Evolutionary conservation across 352 stramenopile species (phyloP).

Genomic region (Pythium coloratum): DNA sequence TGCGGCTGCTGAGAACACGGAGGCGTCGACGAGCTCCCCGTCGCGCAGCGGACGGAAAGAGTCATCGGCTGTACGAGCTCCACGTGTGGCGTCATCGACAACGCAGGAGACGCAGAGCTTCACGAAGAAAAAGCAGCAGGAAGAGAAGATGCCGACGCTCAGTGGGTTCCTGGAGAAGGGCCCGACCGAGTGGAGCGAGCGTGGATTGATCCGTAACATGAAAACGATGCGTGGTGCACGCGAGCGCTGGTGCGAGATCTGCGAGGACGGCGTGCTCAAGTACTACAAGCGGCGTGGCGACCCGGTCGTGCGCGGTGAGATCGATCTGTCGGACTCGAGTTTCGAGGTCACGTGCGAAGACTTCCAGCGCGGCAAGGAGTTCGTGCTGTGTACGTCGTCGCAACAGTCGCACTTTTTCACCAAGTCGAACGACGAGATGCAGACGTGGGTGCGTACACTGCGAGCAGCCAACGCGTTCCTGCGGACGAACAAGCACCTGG

Average conservation of each 20-base stretch:
- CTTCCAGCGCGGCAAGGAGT: conserved; percentile 69
- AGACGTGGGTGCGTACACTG: conserved; percentile 79
- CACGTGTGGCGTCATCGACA: not conserved
- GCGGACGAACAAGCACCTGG: conserved; percentile 44
- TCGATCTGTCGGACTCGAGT: conserved; percentile 73
- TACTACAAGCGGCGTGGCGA: conserved; percentile 89
- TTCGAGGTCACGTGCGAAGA: conserved; percentile 86
- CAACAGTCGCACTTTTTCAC: conserved; percentile 89
- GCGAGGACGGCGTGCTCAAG: conserved; percentile 62
- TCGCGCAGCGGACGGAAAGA: conserved; percentile 24
- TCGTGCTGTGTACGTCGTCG: conserved; percentile 76
- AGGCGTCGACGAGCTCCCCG: not conserved
- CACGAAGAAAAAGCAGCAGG: conserved; percentile 27
- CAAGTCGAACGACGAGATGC: conserved; percentile 64
- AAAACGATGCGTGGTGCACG: conserved; percentile 84
- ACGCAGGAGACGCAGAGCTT: conserved; percentile 4
- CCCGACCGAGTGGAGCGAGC: conserved; percentile 82
- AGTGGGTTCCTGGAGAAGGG: conserved; percentile 83
- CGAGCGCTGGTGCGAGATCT: conserved; percentile 86
- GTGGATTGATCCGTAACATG: conserved; percentile 78
- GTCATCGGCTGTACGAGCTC: not conserved
- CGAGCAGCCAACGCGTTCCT: conserved; percentile 67
- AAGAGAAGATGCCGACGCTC: conserved; percentile 69
- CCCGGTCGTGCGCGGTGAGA: conserved; percentile 77
- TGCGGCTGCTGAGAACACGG: not conserved